Conservation (phyloP, 331 rosid genomes). For the Ulmus americana region DNA sequence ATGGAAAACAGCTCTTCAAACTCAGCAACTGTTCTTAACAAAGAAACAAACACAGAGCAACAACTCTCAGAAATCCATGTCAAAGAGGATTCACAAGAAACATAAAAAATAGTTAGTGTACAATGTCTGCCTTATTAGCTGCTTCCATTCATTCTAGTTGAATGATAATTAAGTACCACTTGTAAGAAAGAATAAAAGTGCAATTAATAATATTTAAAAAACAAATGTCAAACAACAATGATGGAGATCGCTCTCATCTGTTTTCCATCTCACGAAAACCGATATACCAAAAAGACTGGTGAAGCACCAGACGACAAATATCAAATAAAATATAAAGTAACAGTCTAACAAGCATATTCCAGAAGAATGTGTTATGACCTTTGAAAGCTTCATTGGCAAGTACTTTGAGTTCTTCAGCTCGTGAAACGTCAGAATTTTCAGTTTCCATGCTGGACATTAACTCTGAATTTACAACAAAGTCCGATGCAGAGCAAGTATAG, state of each 20-base stretch:
- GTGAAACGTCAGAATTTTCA: slow-evolving; percentile 40
- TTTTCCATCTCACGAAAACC: neutral
- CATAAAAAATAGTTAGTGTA: neutral
- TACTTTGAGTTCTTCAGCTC: slow-evolving; percentile 75
- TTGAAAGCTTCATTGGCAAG: slow-evolving; percentile 89
- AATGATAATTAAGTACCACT: neutral
- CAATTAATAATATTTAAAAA: neutral
- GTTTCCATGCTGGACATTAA: slow-evolving; percentile 54
- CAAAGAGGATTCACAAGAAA: neutral
- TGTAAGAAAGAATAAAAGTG: neutral
- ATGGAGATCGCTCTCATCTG: neutral
- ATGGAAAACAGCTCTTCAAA: slow-evolving; percentile 5
- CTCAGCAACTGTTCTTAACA: slow-evolving; percentile 8
- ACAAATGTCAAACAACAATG: neutral
- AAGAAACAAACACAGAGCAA: neutral
- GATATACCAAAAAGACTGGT: slow-evolving; percentile 13
- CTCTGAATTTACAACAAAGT: slow-evolving; percentile 2
- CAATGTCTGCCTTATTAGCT: neutral
- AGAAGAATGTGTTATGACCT: slow-evolving; percentile 42
- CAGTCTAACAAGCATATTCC: slow-evolving; percentile 6
- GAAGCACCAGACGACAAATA: neutral
- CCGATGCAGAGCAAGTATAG: slow-evolving; percentile 21
- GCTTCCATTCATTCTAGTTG: neutral
- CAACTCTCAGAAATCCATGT: slow-evolving; percentile 3
- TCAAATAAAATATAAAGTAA: neutral